These are phyloP conservation scores for Fonsecaea pedrosoi DNA, from an alignment of 2,329 filamentous ascomycete species.

Conservation along the genomic window DNA sequence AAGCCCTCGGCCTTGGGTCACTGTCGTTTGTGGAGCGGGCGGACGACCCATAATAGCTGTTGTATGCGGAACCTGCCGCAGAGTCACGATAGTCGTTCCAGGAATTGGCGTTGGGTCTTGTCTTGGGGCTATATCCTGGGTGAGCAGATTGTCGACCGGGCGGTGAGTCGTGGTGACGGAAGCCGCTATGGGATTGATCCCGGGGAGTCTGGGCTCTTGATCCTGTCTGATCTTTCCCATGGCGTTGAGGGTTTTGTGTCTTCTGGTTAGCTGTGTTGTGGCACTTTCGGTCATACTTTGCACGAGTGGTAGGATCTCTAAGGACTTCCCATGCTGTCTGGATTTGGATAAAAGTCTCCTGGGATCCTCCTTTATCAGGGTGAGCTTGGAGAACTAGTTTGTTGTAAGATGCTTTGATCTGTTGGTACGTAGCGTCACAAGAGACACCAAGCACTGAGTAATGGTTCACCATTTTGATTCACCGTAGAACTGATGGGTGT, in stretches of 20 bases:
- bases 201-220: not conserved
- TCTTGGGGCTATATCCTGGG: not conserved
- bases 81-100: constrained; percentile 12
- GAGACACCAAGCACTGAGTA: constrained; percentile 24
- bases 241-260: not conserved
- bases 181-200: not conserved
- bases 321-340: constrained; percentile 24
- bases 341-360: constrained; percentile 10
- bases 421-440: constrained; percentile 3
- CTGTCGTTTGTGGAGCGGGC: not conserved
- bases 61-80: constrained; percentile 8
- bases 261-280: not conserved
- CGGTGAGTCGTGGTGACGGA: not conserved
- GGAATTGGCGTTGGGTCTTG: not conserved
- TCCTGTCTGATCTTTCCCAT: not conserved
- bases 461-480: constrained; percentile 20
- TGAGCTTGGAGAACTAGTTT: constrained; percentile 26
- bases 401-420: constrained; percentile 27
- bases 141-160: not conserved
- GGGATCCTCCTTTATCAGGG: constrained; percentile 30
- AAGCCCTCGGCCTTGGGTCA: not conserved
- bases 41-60: not conserved
- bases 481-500: not conserved
- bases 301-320: constrained; percentile 8
- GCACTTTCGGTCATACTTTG: constrained; percentile 15